These are phyloP conservation scores for Xanthoceras sorbifolium DNA, from an alignment of 345 rosid genomes.

Conservation along the genomic window DNA sequence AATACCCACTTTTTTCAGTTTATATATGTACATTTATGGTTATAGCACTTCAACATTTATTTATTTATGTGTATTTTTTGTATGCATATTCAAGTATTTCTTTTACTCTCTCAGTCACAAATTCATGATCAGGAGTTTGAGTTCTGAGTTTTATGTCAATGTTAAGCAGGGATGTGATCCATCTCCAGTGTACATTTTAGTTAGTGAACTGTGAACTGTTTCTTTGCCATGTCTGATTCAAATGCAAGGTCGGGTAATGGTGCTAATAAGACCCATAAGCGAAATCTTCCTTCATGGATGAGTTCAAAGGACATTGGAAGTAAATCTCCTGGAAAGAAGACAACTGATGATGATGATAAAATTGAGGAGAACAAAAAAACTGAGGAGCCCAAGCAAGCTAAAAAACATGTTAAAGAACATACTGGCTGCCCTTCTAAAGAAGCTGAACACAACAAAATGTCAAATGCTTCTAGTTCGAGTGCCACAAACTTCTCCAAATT, in stretches of 20 bases:
- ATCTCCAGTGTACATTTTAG: neutral
- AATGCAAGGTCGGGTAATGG: slow-evolving; percentile 27
- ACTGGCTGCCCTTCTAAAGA: slow-evolving; percentile 4
- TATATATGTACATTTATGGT: neutral
- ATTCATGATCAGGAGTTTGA: neutral
- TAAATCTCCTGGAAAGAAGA: slow-evolving; percentile 33
- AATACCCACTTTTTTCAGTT: neutral
- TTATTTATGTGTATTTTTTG: neutral
- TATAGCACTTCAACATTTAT: neutral
- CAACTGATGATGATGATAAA: slow-evolving; percentile 28
- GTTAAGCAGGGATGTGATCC: neutral
- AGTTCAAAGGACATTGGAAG: slow-evolving; percentile 38
- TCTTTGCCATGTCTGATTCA: slow-evolving; percentile 39
- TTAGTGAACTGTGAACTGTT: slow-evolving; percentile 8
- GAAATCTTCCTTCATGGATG: slow-evolving; percentile 90
- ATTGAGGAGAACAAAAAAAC: slow-evolving; percentile 21
- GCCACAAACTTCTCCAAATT: slow-evolving; percentile 44
- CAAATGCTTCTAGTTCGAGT: slow-evolving; percentile 29
- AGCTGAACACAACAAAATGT: slow-evolving; percentile 8
- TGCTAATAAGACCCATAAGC: slow-evolving; percentile 40
- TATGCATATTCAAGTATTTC: neutral
- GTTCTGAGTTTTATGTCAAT: neutral
- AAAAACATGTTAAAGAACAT: slow-evolving; percentile 19
- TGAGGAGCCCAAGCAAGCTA: slow-evolving; percentile 13
- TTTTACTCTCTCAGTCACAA: neutral